phyloP scores from a whole-genome alignment of 108 stramenopile genomes.

The Nitzschia inconspicua region DNA sequence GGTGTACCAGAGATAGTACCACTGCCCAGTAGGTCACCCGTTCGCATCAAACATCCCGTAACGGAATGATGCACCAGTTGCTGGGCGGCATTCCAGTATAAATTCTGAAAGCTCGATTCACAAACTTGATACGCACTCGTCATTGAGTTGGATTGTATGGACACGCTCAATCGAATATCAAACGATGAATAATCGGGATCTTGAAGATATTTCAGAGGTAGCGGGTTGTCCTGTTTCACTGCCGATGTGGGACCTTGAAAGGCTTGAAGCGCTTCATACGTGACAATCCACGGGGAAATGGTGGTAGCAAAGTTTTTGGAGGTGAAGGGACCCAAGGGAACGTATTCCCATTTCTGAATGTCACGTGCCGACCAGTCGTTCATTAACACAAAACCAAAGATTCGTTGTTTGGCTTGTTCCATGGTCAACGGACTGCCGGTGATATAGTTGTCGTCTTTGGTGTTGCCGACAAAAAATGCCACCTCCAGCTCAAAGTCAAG shows the following conservation, averaged over 20 bases:
- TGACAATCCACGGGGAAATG: conserved; percentile 90
- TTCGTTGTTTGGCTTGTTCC: conserved; percentile 72
- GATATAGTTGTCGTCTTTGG: no score
- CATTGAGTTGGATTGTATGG: conserved; percentile 45
- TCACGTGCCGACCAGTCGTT: conserved; percentile 94
- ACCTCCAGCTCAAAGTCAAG: conserved; percentile 94
- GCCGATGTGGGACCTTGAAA: conserved; percentile 57
- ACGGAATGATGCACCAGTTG: conserved; percentile 91
- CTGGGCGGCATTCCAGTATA: conserved; percentile 91
- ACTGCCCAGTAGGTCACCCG: conserved; percentile 86
- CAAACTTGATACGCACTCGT: conserved; percentile 43
- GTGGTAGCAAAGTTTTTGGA: conserved; percentile 92
- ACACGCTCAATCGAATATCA: conserved; percentile 73
- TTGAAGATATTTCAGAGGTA: conserved; percentile 72
- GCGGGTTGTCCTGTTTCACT: conserved; percentile 50
- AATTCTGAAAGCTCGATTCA: conserved; percentile 65
- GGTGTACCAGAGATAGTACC: conserved; percentile 85
- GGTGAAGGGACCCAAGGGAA: conserved; percentile 93
- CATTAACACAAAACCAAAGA: conserved; percentile 91
- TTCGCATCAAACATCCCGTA: conserved; percentile 83
- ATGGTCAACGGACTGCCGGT: conserved; percentile 42
- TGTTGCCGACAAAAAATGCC: conserved; percentile 87
- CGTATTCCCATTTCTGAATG: conserved; percentile 91
- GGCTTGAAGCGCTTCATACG: conserved; percentile 75
- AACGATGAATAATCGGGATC: conserved; percentile 73